A percentile compares a stretch with the other conserved stretches of the same genome.
Evolutionary conservation across 257 asterid species (phyloP).

Genomic region (Solanum okadae): DNA sequence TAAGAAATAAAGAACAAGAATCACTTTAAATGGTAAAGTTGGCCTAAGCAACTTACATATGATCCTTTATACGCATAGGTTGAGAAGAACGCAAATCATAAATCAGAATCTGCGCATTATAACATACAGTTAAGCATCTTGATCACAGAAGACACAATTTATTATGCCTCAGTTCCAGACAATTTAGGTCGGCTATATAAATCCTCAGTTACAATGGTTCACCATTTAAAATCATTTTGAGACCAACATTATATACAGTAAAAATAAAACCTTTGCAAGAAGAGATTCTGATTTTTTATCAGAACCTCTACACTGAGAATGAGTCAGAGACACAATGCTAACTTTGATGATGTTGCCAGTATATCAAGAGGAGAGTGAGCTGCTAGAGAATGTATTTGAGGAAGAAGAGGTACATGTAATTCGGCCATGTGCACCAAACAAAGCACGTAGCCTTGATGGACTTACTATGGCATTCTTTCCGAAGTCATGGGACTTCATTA

Average conservation of each 20-base stretch:
- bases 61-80: slow-evolving; percentile 77
- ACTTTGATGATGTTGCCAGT: not conserved
- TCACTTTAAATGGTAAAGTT: not conserved
- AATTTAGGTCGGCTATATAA: not conserved
- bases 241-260: not conserved
- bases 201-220: not conserved
- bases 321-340: not conserved
- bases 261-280: not conserved
- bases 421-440: not conserved
- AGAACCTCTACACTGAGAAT: not conserved
- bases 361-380: not conserved
- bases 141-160: not conserved
- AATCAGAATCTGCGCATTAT: slow-evolving; percentile 52
- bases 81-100: slow-evolving; percentile 80
- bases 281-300: not conserved
- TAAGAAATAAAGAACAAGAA: not conserved
- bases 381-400: not conserved
- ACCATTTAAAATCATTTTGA: not conserved
- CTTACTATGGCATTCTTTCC: not conserved
- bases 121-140: not conserved
- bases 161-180: not conserved
- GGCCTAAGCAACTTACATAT: slow-evolving; percentile 53
- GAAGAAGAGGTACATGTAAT: not conserved
- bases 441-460: not conserved
- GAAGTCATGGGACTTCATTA: not conserved